Evolutionary conservation across 73 alveolate genomes (phyloP), one percentile per base, ranked within the genome.

Genomic region (Paraurostyla sp.): DNA sequence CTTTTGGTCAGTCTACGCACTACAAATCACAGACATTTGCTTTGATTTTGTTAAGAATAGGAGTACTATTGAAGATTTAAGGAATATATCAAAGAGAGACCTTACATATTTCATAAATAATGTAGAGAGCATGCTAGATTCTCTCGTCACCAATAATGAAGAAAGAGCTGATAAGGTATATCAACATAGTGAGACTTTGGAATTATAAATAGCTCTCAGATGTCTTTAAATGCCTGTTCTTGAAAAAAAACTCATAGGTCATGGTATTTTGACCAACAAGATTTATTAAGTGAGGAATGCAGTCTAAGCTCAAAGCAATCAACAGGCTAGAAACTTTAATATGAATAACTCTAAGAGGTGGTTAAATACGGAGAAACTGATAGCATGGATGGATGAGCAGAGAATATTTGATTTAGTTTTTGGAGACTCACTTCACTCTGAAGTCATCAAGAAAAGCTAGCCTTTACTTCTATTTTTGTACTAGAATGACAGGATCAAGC

Each of bases 381-480:
- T 82, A 16, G 71, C 40, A 2, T 93, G 97, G 95, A 35, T 93
- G 40, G 78, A 62, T 18, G 36, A 40, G 11, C 33, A 80, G 29
- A 83, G 85, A 33, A 84, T 93, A 30, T 83, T 93, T 35, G 96
- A 84, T 13, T 50, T 73, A 27, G 73, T 93, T 27, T 93, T 93
- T 62, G 97, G 97, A 18, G 88, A 84, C 25, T 81, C 89, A 2
- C 52, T 88, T 2, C 97, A 93, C 54, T 83, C 95, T 1, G 95
- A 93, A 76, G 60, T 93, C 11, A 83, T 90, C 0, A 85, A 83
- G 58, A 84, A 91, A 71, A 46, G 82, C 68, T 71, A 48, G 23
- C 56, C 87, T 0, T 32, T 93, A n/a, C 75, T 93, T 15, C 57
- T 63, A 46, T 90, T 93, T 59, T 87, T 93, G 18, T 93, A 93